phyloP scores from a whole-genome alignment of 352 stramenopile genomes.

The Aphanomyces stellatus region DNA sequence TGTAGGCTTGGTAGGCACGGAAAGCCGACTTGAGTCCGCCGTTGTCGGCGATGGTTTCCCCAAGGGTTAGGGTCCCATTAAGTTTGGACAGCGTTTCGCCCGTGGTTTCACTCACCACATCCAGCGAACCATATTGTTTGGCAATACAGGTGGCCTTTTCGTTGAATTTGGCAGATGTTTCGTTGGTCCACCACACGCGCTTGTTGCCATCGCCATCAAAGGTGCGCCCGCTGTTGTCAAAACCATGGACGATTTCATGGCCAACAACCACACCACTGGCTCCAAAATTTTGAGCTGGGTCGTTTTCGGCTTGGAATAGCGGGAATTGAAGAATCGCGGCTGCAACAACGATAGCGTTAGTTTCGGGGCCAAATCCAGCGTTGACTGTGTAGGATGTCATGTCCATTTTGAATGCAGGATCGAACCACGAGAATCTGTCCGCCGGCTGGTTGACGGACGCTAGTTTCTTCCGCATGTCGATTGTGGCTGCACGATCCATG shows the following conservation, averaged over 20 bases:
- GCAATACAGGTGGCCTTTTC: conserved; percentile 43
- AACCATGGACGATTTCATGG: conserved; percentile 91
- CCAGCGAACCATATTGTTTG: conserved; percentile 46
- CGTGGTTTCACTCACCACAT: conserved; percentile 29
- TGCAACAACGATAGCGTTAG: conserved; percentile 89
- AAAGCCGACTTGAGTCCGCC: too few relatives aligned
- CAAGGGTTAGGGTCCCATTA: conserved; percentile 83
- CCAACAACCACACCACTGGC: conserved; percentile 88
- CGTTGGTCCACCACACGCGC: conserved; percentile 84
- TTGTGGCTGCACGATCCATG: conserved; percentile 29
- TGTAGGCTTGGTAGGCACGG: too few relatives aligned
- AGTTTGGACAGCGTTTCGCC: conserved; percentile 43
- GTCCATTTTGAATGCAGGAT: too few relatives aligned
- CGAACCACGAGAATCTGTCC: conserved; percentile 47
- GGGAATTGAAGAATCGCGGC: conserved; percentile 87
- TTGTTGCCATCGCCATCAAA: conserved; percentile 78
- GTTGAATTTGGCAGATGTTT: conserved; percentile 36
- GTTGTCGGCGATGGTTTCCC: conserved; percentile 89
- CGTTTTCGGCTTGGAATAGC: conserved; percentile 65
- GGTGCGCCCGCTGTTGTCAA: conserved; percentile 88
- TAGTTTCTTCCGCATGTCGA: conserved; percentile 24
- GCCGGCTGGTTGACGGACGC: conserved; percentile 33
- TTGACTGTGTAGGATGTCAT: conserved; percentile 90
- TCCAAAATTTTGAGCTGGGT: conserved; percentile 84
- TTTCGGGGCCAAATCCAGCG: conserved; percentile 53